phyloP scores from a whole-genome alignment of 331 rosid species.

The Quercus tomentella region DNA sequence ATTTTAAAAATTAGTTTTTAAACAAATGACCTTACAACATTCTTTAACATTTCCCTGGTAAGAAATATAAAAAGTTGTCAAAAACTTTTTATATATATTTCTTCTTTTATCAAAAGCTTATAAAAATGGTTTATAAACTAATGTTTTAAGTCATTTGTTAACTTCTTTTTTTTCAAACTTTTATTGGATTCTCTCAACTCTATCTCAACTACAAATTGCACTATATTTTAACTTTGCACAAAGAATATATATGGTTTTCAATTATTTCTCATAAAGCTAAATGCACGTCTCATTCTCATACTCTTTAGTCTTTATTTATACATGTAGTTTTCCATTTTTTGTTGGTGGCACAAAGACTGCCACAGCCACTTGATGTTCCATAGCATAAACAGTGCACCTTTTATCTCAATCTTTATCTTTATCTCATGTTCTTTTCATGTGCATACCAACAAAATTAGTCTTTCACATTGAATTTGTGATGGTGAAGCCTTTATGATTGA shows the following conservation, averaged over 20 bases:
- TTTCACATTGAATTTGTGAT: conserved; percentile 3
- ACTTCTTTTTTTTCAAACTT: too few species aligned
- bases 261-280: conserved; percentile 1
- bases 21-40: rapidly evolving
- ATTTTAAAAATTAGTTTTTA: too few species aligned
- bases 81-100: too few species aligned
- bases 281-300: not conserved
- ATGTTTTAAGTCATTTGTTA: too few species aligned
- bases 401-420: too few species aligned
- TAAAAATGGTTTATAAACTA: too few species aligned
- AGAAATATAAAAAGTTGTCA: too few species aligned
- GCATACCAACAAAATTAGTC: conserved; percentile 16
- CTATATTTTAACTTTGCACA: conserved; percentile 1
- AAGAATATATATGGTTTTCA: not conserved
- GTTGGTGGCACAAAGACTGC: conserved; percentile 11
- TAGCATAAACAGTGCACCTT: not conserved
- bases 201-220: not conserved
- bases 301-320: too few species aligned
- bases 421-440: not conserved
- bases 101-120: too few species aligned
- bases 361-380: conserved; percentile 9
- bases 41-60: rapidly evolving
- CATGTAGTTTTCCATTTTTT: too few species aligned
- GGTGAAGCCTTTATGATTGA: not conserved
- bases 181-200: not conserved